A percentile compares a stretch with the other conserved stretches of the same genome.
Evolutionary conservation across 257 asterid species (phyloP).

Genomic region (Nicotiana noctiflora): DNA sequence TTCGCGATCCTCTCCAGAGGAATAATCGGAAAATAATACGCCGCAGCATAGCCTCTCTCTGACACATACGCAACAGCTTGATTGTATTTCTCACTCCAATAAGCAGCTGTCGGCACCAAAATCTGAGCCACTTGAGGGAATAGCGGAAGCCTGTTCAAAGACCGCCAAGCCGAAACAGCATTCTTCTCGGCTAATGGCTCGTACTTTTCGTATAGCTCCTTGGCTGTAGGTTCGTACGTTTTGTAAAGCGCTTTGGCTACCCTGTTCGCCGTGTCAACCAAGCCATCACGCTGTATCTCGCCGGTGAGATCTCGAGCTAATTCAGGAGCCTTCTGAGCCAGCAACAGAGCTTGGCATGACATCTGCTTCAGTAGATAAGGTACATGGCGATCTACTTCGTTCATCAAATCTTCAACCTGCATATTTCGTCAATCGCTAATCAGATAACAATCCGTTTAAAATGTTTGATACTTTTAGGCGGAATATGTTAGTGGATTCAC

Average conservation of each 20-base stretch:
- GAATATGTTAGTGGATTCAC: too few species aligned
- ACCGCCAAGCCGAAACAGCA: slow-evolving; percentile 57
- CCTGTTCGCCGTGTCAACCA: slow-evolving; percentile 31
- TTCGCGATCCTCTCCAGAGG: slow-evolving; percentile 65
- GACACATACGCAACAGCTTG: slow-evolving; percentile 32
- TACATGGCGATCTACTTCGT: slow-evolving; percentile 42
- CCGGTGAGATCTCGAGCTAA: slow-evolving; percentile 46
- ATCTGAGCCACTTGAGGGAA: slow-evolving; percentile 62
- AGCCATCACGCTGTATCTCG: slow-evolving; percentile 49
- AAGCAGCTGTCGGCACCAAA: slow-evolving; percentile 62
- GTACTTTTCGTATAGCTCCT: slow-evolving; percentile 39
- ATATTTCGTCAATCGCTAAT: not conserved
- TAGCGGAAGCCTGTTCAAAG: slow-evolving; percentile 50
- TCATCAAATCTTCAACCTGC: slow-evolving; percentile 49
- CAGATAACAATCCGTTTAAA: too few species aligned
- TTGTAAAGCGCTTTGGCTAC: slow-evolving; percentile 29
- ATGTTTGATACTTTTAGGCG: too few species aligned
- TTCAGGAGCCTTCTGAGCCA: slow-evolving; percentile 45
- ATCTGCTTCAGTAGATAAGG: slow-evolving; percentile 42
- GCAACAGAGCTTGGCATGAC: slow-evolving; percentile 24
- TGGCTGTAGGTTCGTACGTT: slow-evolving; percentile 42
- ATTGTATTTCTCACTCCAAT: slow-evolving; percentile 79
- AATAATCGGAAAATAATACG: slow-evolving; percentile 52
- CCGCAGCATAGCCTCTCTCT: slow-evolving; percentile 38
- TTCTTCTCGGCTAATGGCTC: slow-evolving; percentile 58